These are phyloP conservation scores for Camelina sativa DNA, from an alignment of 345 rosid genomes.

Conservation along the genomic window DNA sequence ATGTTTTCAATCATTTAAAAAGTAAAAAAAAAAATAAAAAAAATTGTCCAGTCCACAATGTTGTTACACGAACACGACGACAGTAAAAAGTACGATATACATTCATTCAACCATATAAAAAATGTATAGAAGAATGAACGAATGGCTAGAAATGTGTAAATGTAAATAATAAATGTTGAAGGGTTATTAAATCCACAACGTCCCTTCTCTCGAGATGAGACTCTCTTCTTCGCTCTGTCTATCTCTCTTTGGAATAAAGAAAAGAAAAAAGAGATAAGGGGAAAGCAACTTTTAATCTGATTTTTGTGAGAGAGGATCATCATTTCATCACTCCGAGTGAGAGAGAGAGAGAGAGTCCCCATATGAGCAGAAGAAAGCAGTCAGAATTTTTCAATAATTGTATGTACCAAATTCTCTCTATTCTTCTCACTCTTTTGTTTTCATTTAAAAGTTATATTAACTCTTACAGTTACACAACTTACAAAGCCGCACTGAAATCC, in stretches of 20 bases:
- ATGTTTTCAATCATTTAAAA: too few species aligned
- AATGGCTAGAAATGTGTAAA: too few species aligned
- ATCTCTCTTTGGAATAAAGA: constrained; percentile 8
- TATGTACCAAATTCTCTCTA: constrained; percentile 15
- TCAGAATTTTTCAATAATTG: constrained; percentile 34
- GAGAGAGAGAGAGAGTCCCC: constrained; percentile 1
- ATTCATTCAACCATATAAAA: background rate
- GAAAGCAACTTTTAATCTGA: constrained; percentile 39
- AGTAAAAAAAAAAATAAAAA: too few species aligned
- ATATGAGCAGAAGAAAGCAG: constrained; percentile 18
- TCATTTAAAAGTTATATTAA: background rate
- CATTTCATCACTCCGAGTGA: background rate
- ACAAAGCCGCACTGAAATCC: background rate
- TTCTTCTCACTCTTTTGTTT: constrained; percentile 12
- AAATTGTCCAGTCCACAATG: background rate
- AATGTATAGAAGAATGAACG: background rate
- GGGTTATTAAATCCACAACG: constrained; percentile 35
- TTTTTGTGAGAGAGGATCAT: constrained; percentile 13
- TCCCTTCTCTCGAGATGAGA: constrained; percentile 31
- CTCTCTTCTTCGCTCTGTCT: background rate
- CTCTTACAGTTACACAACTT: background rate
- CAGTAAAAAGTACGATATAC: background rate
- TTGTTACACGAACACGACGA: too few species aligned
- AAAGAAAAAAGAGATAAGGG: constrained; percentile 2
- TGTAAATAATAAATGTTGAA: background rate